Conservation (phyloP, 345 rosid genomes). For the Zanthoxylum bungeanum region DNA sequence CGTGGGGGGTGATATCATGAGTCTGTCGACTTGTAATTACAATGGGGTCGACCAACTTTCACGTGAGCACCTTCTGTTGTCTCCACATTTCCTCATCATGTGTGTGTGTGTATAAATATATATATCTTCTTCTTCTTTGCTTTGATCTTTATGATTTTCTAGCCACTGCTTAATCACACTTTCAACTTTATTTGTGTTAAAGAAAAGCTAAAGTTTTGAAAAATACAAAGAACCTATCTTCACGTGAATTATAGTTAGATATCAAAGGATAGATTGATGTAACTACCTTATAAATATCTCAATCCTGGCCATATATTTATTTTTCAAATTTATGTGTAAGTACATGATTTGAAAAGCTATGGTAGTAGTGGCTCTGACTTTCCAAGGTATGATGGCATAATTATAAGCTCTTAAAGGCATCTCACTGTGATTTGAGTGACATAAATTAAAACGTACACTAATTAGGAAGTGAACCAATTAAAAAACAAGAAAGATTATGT, state of each 20-base stretch:
- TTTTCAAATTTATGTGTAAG: too few species aligned
- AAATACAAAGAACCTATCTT: slow-evolving; percentile 15
- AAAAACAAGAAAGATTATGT: too few species aligned
- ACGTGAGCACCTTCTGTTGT: slow-evolving; percentile 48
- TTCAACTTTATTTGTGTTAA: slow-evolving; percentile 20
- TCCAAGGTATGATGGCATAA: too few species aligned
- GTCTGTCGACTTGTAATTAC: background rate
- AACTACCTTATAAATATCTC: background rate
- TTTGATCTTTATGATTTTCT: background rate
- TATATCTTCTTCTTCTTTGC: background rate
- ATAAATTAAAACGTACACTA: too few species aligned
- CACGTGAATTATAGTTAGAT: slow-evolving; percentile 30
- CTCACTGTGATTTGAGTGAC: too few species aligned
- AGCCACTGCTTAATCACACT: slow-evolving; percentile 13
- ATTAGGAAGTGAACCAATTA: too few species aligned
- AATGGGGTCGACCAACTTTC: slow-evolving; percentile 42
- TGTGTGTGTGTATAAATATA: background rate
- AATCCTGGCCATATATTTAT: background rate
- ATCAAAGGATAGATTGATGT: background rate
- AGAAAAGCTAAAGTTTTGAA: background rate
- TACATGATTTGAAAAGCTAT: too few species aligned
- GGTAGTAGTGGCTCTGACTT: too few species aligned
- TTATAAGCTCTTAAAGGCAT: too few species aligned
- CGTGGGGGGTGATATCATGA: background rate
- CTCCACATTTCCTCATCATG: slow-evolving; percentile 18